phyloP scores from a whole-genome alignment of 805 yeast species.

The Candida maltosa region DNA sequence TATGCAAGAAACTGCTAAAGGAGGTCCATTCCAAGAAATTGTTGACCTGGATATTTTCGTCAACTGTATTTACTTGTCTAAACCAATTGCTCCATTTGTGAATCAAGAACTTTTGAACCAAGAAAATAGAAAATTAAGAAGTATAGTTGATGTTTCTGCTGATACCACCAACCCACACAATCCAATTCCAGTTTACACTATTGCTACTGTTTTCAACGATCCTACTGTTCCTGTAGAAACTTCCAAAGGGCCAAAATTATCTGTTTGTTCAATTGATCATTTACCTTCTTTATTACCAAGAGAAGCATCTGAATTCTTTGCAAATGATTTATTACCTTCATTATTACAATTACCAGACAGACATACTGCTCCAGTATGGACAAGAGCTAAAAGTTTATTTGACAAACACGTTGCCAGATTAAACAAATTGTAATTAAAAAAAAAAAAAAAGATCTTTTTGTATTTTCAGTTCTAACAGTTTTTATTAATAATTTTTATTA shows the following conservation, averaged over 20 bases:
- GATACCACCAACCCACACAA: slow-evolving; percentile 98
- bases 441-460: not conserved
- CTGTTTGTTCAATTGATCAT: slow-evolving; percentile 94
- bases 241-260: slow-evolving; percentile 75
- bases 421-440: slow-evolving; percentile 17
- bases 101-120: slow-evolving; percentile 64
- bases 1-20: slow-evolving; percentile 91
- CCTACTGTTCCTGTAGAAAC: slow-evolving; percentile 88
- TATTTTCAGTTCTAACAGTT: not conserved
- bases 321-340: slow-evolving; percentile 85
- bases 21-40: slow-evolving; percentile 96
- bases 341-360: slow-evolving; percentile 81
- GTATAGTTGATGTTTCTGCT: slow-evolving; percentile 96
- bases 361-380: slow-evolving; percentile 86
- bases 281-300: slow-evolving; percentile 94
- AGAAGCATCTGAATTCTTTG: slow-evolving; percentile 92
- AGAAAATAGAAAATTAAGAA: slow-evolving; percentile 72
- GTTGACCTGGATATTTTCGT: slow-evolving; percentile 84
- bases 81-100: slow-evolving; percentile 91
- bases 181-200: slow-evolving; percentile 90
- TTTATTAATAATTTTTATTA: not conserved
- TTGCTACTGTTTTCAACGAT: slow-evolving; percentile 85
- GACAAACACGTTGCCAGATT: slow-evolving; percentile 82
- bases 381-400: slow-evolving; percentile 77
- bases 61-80: slow-evolving; percentile 92